Evolutionary conservation across 176 grass and related monocot genomes (phyloP), one percentile per base, ranked within the genome.

Genomic region (Carex littledalei): DNA sequence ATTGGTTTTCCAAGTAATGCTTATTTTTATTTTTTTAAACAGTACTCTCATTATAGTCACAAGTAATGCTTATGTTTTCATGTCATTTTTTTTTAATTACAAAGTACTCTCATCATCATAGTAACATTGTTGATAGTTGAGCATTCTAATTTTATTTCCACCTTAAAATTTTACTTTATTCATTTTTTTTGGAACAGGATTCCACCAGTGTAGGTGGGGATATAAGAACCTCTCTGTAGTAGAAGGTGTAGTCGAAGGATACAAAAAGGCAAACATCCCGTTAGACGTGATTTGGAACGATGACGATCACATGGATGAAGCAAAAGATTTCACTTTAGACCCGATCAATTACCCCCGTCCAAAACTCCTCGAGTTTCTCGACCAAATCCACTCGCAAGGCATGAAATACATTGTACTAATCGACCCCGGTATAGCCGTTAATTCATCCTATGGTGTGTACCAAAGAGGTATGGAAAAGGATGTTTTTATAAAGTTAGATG

Each of bases 361-460:
- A 2, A 93, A 93, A 53, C 89, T 98, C 43, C 87, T 98, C 0
- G 81, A 86, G 0, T 98, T 98, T 86, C 93, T 95, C 0, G 84
- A 95, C 89, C 89, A 84, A 68, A 95, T 95, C 74, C 93, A 95
- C 8, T 80, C 86, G 0, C 85, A 81, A 20, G 95, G 95, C 3
- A 98, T 98, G 95, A 95, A 94, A 79, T 98, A 95, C 83, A 88
- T 95, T 10, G 95, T 98, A 16, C 91, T 98, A 20, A 98, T 98
- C 12, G 95, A 98, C 57, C 95, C 93, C 1, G 95, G 95, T 54
- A 98, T 98, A 21, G 85, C 88, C 22, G 89, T 98, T 18, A 98
- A 98, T 90, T 78, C 43, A 62, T 84, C 89, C 6, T 98, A 98
- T 1, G 93, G 88, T 1, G 95, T 98, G 26, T 98, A 81, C 76